phyloP scores from a whole-genome alignment of 805 yeast genomes.

The Hanseniaspora valbyensis region DNA sequence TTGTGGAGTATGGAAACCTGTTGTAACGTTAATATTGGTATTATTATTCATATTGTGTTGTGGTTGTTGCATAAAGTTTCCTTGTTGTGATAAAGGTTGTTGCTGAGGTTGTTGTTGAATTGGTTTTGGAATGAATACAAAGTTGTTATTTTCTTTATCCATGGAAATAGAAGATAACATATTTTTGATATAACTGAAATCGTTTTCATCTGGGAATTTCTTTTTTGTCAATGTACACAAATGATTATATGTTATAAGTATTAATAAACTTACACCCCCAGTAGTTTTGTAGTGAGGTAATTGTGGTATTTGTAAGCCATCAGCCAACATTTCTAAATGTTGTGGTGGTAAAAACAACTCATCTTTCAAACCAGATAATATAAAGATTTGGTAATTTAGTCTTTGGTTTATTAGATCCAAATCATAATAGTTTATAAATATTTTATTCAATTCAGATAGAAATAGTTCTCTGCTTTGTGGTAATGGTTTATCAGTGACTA shows the following conservation, averaged over 20 bases:
- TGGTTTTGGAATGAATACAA: background rate
- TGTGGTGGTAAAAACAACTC: slow-evolving; percentile 20
- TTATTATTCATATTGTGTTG: background rate
- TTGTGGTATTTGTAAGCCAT: slow-evolving; percentile 57
- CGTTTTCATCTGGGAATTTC: slow-evolving; percentile 29
- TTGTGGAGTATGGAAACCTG: background rate
- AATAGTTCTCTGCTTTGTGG: slow-evolving; percentile 76
- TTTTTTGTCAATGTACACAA: slow-evolving; percentile 31
- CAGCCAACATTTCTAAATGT: slow-evolving; percentile 49
- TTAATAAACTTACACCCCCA: slow-evolving; percentile 53
- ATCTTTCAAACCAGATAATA: slow-evolving; percentile 23
- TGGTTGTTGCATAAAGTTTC: background rate
- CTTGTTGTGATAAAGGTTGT: no score
- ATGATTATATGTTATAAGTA: slow-evolving; percentile 56
- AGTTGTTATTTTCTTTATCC: slow-evolving; percentile 12
- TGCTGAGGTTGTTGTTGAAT: background rate
- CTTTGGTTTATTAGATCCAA: slow-evolving; percentile 44
- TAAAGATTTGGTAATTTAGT: slow-evolving; percentile 24
- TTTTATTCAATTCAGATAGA: slow-evolving; percentile 53
- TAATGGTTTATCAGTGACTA: slow-evolving; percentile 62
- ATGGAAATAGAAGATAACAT: slow-evolving; percentile 39
- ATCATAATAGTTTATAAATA: slow-evolving; percentile 76
- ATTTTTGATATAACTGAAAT: slow-evolving; percentile 37
- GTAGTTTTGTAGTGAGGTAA: slow-evolving; percentile 44
- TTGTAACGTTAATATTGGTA: background rate